Evolutionary conservation across 345 rosid genomes (phyloP).

Genomic region (Citrus mangshanensis): DNA sequence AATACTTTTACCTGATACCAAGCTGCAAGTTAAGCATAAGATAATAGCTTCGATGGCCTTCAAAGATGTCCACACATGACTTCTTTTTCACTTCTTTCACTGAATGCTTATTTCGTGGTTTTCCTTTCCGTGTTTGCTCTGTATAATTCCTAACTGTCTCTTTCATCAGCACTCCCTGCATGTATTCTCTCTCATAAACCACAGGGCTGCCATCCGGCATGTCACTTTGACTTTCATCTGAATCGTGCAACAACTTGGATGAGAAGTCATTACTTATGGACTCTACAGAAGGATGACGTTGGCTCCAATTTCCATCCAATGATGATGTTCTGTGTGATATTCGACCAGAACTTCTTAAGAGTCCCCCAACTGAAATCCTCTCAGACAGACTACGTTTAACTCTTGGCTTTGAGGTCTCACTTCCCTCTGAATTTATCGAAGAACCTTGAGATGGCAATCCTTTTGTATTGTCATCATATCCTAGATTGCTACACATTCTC

Average conservation of each 20-base stretch:
- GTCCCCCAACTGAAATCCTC: constrained; percentile 41
- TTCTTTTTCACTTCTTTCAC: constrained; percentile 46
- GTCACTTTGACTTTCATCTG: constrained; percentile 45
- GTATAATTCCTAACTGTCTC: constrained; percentile 43
- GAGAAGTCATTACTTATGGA: constrained; percentile 31
- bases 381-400: constrained; percentile 53
- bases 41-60: constrained; percentile 51
- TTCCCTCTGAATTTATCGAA: constrained; percentile 43
- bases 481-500: constrained; percentile 47
- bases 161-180: constrained; percentile 83
- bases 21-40: constrained; percentile 91
- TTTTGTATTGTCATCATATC: constrained; percentile 44
- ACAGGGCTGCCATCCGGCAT: constrained; percentile 33
- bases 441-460: constrained; percentile 42
- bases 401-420: constrained; percentile 29
- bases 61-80: constrained; percentile 39
- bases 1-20: constrained; percentile 76
- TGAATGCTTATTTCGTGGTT: constrained; percentile 39
- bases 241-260: constrained; percentile 28
- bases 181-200: constrained; percentile 79
- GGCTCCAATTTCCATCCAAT: constrained; percentile 35
- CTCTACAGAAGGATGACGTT: constrained; percentile 36
- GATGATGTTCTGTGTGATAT: constrained; percentile 42
- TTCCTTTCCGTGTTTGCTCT: constrained; percentile 36
- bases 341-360: constrained; percentile 42